Evolutionary conservation across 2,329 filamentous ascomycete genomes (phyloP).

Genomic region (Arachnopeziza araneosa): DNA sequence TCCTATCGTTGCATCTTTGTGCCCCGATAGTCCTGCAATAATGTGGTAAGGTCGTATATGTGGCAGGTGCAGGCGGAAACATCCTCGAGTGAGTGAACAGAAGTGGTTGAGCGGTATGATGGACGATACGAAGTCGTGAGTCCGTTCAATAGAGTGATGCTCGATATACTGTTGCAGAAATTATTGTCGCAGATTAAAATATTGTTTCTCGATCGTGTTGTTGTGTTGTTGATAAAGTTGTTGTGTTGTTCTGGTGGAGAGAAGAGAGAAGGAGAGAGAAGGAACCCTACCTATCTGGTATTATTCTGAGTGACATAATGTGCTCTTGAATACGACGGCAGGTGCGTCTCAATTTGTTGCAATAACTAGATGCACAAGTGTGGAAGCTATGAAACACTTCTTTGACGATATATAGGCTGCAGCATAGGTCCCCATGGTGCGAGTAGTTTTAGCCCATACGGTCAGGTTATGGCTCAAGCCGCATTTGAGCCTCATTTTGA

Average conservation of each 20-base stretch:
- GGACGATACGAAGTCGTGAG: slow-evolving; percentile 1
- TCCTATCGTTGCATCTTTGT: slow-evolving; percentile 3
- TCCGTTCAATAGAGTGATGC: not conserved
- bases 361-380: slow-evolving; percentile 1
- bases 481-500: slow-evolving; percentile 2
- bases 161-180: slow-evolving; percentile 1
- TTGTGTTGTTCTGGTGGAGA: slow-evolving; percentile 5
- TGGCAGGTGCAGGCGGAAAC: slow-evolving; percentile 4
- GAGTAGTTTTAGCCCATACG: slow-evolving; percentile 3
- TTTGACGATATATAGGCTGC: not conserved
- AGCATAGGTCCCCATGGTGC: slow-evolving; percentile 1
- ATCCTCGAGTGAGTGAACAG: slow-evolving; percentile 5
- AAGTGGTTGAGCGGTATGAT: slow-evolving; percentile 6
- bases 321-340: slow-evolving; percentile 5
- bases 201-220: slow-evolving; percentile 7
- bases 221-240: slow-evolving; percentile 2
- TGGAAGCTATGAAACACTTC: not conserved
- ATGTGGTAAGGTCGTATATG: slow-evolving; percentile 2
- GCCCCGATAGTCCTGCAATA: slow-evolving; percentile 4
- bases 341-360: slow-evolving; percentile 3
- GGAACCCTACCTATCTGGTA: not conserved
- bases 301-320: slow-evolving; percentile 2
- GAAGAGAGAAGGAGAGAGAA: slow-evolving; percentile 5
- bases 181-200: slow-evolving; percentile 3
- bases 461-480: slow-evolving; percentile 1